Evolutionary conservation across 352 stramenopile genomes (phyloP), one percentile per base, ranked within the genome.

Genomic region (Aphanomyces cochlioides): DNA sequence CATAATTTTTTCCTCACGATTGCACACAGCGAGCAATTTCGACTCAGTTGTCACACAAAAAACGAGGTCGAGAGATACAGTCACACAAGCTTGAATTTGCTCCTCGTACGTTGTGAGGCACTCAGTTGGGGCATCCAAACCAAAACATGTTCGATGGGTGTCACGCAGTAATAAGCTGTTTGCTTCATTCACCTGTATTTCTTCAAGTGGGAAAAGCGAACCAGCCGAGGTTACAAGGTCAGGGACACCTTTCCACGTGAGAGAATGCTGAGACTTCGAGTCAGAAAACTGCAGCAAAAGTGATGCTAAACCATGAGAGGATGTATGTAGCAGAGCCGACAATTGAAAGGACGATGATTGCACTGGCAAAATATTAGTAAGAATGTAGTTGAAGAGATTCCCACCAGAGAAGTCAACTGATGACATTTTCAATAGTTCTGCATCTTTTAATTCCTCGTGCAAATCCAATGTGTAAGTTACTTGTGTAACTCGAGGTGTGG

Each of bases 391-490:
- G 43, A 50, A 50, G 43, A 50, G 17, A 50, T n/a, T 12, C 43
- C 10, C 10, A 50, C 43, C 10, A n/a, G 43, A 50, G 2, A 50
- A 50, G 19, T 60, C 28, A 41, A 60, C 34, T 38, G 28, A 63
- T 38, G 56, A 40, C 19, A 63, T 38, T 8, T 45, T 5, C 5
- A 57, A 37, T 4, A 67, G 36, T 13, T 37, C 21, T 4, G 43
- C 60, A 7, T 37, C 17, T 7, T 13, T n/a, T 39, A 67, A 57
- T 10, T 56, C 15, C 15, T 60, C 0, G 37, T 41, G 63, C 6
- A 70, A 36, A 19, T 56, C 64, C 5, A 50, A 45, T 7, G 53
- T 61, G 36, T 39, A 59, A 13, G 47, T 37, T 0, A 70, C 8
- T 21, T 50, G 28, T 15, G 21, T 47, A 12, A 12, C 53, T 3